phyloP scores from a whole-genome alignment of 2,329 filamentous ascomycete species.

The Cladosporium oxysporum region DNA sequence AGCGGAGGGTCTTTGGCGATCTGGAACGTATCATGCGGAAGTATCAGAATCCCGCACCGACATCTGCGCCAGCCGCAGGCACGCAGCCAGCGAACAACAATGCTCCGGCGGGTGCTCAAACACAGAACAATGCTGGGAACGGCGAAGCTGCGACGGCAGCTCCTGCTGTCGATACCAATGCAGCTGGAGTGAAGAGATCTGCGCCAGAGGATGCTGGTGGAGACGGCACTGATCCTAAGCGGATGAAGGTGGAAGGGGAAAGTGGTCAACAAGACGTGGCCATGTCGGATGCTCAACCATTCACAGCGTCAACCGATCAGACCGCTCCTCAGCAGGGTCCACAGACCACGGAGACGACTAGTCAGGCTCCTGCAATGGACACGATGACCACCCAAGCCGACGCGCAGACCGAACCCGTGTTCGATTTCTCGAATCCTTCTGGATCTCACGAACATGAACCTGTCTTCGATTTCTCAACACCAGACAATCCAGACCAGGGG shows the following conservation, averaged over 20 bases:
- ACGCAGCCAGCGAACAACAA: slow-evolving; percentile 3
- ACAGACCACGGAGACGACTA: not conserved
- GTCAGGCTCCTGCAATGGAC: not conserved
- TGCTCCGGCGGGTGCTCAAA: not conserved
- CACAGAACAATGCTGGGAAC: not conserved
- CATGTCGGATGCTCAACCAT: slow-evolving; percentile 1
- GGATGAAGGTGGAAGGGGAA: slow-evolving; percentile 17
- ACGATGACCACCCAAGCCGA: not conserved
- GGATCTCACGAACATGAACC: slow-evolving; percentile 2
- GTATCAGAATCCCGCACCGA: slow-evolving; percentile 18
- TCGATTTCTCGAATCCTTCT: slow-evolving; percentile 14
- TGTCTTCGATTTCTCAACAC: slow-evolving; percentile 17
- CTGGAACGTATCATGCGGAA: slow-evolving; percentile 21
- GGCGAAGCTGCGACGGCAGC: not conserved
- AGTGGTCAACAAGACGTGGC: not conserved
- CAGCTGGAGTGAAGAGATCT: slow-evolving; percentile 7
- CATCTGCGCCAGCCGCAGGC: not conserved
- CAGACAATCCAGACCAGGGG: slow-evolving; percentile 5
- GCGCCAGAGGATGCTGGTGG: slow-evolving; percentile 2
- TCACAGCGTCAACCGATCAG: not conserved
- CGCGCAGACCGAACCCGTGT: slow-evolving; percentile 2
- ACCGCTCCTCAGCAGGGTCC: not conserved
- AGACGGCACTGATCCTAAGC: slow-evolving; percentile 4
- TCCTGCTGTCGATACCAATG: not conserved
- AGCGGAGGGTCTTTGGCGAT: slow-evolving; percentile 21